Percentiles rank a stretch among this genome's conserved stretches.
phyloP scores from a whole-genome alignment of 2,329 filamentous ascomycete genomes.

The Westerdykella sp. region DNA sequence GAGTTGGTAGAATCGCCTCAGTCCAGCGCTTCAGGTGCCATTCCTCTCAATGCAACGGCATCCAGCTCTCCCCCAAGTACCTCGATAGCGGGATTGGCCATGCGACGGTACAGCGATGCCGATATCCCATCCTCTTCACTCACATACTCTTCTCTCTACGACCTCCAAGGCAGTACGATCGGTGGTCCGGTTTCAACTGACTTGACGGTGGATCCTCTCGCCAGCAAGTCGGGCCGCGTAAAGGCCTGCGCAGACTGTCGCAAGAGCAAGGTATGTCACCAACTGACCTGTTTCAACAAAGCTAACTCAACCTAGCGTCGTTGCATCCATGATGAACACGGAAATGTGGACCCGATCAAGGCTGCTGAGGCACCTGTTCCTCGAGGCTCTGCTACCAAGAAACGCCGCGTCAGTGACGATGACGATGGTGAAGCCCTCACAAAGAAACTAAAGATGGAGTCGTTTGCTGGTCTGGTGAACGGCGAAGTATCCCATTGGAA shows the following conservation, averaged over 20 bases:
- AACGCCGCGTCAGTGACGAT: slow-evolving; percentile 42
- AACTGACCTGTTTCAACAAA: background rate
- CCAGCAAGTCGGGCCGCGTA: slow-evolving; percentile 53
- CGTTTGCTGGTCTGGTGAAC: slow-evolving; percentile 16
- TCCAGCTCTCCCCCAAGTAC: slow-evolving; percentile 6
- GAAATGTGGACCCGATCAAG: slow-evolving; percentile 58
- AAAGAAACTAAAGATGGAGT: slow-evolving; percentile 25
- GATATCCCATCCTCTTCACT: slow-evolving; percentile 6
- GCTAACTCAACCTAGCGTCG: slow-evolving; percentile 47
- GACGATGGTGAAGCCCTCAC: slow-evolving; percentile 19
- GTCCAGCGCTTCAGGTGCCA: background rate
- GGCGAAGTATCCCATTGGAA: slow-evolving; percentile 20
- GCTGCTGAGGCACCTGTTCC: slow-evolving; percentile 56
- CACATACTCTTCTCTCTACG: background rate
- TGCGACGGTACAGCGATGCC: slow-evolving; percentile 29
- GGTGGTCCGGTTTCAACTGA: slow-evolving; percentile 30
- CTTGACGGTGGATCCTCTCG: slow-evolving; percentile 33
- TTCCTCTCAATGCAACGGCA: slow-evolving; percentile 18
- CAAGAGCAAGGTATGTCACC: slow-evolving; percentile 55
- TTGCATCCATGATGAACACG: slow-evolving; percentile 61
- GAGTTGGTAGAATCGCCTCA: slow-evolving; percentile 32
- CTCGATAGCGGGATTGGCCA: slow-evolving; percentile 29
- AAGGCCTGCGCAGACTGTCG: slow-evolving; percentile 62
- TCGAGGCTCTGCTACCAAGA: slow-evolving; percentile 50
- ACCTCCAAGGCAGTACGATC: slow-evolving; percentile 16